These are phyloP conservation scores for Dictyostelium discoideum DNA, from an alignment of 78 protist species.

Conservation along the genomic window DNA sequence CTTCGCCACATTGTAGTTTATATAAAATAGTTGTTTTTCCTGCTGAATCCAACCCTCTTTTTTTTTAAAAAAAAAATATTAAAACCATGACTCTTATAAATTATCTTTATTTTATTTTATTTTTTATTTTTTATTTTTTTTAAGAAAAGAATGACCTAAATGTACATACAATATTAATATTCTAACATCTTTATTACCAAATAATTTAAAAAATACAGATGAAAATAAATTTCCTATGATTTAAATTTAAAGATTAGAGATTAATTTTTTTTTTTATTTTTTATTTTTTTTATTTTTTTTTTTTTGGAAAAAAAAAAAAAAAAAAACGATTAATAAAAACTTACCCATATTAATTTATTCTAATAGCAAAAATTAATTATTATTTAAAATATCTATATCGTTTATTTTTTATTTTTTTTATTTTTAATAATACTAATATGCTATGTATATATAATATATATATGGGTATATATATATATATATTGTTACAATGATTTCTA, in stretches of 20 bases:
- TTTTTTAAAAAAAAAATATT: not conserved
- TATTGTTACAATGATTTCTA: not conserved
- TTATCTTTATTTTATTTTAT: not conserved
- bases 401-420: too few species aligned
- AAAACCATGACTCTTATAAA: too few species aligned
- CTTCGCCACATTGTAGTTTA: slow-evolving; percentile 92
- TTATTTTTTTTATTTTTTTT: not conserved
- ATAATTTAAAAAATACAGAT: slow-evolving; percentile 79
- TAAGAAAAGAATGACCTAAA: not conserved
- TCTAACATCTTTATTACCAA: slow-evolving; percentile 90
- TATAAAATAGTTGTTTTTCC: slow-evolving; percentile 85
- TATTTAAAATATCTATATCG: too few species aligned
- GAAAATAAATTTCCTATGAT: slow-evolving; percentile 81
- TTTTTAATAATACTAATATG: too few species aligned
- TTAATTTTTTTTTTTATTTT: not conserved
- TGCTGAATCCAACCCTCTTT: slow-evolving; percentile 23
- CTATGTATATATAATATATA: too few species aligned
- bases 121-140: too few species aligned
- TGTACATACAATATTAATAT: slow-evolving; percentile 80
- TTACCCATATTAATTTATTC: too few species aligned
- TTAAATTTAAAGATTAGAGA: not conserved
- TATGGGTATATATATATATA: too few species aligned
- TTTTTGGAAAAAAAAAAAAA: too few species aligned
- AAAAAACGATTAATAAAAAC: too few species aligned
- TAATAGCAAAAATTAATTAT: too few species aligned